Percentiles rank a stretch among this genome's conserved stretches.
phyloP scores from a whole-genome alignment of 345 rosid genomes.

The Kandelia obovata region DNA sequence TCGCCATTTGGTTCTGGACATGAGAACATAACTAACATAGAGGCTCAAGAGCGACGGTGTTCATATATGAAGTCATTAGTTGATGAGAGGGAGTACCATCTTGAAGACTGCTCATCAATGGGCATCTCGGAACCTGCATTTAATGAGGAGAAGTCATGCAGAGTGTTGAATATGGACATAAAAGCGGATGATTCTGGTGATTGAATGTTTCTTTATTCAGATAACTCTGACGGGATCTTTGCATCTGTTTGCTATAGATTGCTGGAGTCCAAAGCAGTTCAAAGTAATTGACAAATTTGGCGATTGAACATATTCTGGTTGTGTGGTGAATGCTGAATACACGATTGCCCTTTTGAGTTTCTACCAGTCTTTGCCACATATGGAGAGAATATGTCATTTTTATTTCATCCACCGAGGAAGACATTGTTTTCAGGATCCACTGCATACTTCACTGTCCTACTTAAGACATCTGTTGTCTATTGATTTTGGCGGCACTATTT shows the following conservation, averaged over 20 bases:
- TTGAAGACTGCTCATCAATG: slow-evolving; percentile 49
- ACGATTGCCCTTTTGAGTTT: too few species aligned
- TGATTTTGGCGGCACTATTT: background rate
- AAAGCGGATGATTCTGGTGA: slow-evolving; percentile 32
- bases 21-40: slow-evolving; percentile 44
- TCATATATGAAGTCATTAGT: slow-evolving; percentile 53
- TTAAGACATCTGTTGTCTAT: background rate
- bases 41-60: slow-evolving; percentile 60
- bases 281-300: background rate
- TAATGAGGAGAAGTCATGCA: slow-evolving; percentile 46
- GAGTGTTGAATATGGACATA: slow-evolving; percentile 40
- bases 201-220: slow-evolving; percentile 7
- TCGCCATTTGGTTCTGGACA: slow-evolving; percentile 46
- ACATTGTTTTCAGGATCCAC: background rate
- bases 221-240: background rate
- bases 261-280: background rate
- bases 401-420: too few species aligned
- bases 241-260: background rate
- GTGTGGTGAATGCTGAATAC: background rate
- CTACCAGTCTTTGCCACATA: background rate
- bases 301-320: background rate
- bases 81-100: slow-evolving; percentile 58
- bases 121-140: slow-evolving; percentile 39
- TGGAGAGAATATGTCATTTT: background rate
- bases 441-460: background rate